Base-by-base conservation (phyloP, 73 alveolate species). In the Blepharisma japonicum region DNA sequence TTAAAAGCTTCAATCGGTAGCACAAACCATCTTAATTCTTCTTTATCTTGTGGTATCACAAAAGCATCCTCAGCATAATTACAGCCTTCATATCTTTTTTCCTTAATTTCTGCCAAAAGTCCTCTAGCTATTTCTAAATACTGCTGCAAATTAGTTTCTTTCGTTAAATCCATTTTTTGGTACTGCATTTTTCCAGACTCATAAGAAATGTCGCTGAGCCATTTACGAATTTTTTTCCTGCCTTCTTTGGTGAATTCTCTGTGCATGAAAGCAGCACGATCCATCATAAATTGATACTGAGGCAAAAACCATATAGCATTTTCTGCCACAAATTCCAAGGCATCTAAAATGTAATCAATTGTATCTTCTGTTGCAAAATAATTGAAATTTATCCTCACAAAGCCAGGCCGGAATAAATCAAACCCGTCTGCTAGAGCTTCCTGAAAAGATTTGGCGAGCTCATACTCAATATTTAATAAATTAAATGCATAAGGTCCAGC, bases 331-430 rank as follows among this genome's bases (percentile, higher is more conserved):
- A 89, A 91, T 21, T 91, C 92, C 39, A 94, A 86, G 38, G 98
- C 97, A 45, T 86, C 85, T 56, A 89, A 45, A 27, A 87, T 77
- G 81, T 91, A 94, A 53, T 94, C 92, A 49, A 94, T 72, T 56
- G 89, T 89, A 71, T 86, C 82, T 45, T 87, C 88, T 20, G 85
- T 88, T 50, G 84, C 67, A 86, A 89, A 88, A 87, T 89, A 94
- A 56, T 88, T 88, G 76, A 94, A 82, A 83, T 91, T 94, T 55
- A 94, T 11, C 72, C 98, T 83, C 55, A 90, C 91, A 80, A 86
- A 91, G 4, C 98, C 98, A 71, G 93, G 94, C 77, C 96, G 79
- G 80, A 94, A 86, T 46, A 94, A 82, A 81, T 94, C 98, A 79
- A 86, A 77, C 1, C 98, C 98, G 25, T 90, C 92, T 5, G 77